Evolutionary conservation across 2,329 filamentous ascomycete species (phyloP).

Genomic region (Diaporthe aspalathi): DNA sequence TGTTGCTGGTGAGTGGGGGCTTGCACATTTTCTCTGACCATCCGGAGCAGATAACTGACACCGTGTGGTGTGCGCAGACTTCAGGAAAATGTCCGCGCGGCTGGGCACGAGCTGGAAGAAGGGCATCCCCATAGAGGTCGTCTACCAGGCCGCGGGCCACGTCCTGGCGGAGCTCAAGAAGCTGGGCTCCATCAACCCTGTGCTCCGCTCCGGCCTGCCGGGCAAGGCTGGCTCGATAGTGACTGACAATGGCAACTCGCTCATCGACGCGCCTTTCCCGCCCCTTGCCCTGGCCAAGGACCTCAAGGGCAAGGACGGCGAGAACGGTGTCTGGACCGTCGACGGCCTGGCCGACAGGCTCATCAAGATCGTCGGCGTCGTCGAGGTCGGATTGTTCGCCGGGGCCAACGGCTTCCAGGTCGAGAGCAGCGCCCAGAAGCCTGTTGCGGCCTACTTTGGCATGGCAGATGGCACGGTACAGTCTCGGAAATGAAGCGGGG

Average conservation of each 20-base stretch:
- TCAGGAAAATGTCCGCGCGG: conserved; percentile 84
- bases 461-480: conserved; percentile 80
- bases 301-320: conserved; percentile 61
- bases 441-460: conserved; percentile 94
- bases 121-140: conserved; percentile 91
- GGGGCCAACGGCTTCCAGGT: conserved; percentile 81
- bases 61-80: conserved; percentile 67
- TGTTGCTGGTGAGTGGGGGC: conserved; percentile 73
- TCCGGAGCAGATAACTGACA: not conserved
- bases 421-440: conserved; percentile 84
- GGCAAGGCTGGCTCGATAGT: conserved; percentile 83
- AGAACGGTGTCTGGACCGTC: conserved; percentile 82
- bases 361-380: conserved; percentile 84
- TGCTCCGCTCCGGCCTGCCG: conserved; percentile 77
- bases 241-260: conserved; percentile 87
- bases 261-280: conserved; percentile 91
- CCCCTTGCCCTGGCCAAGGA: conserved; percentile 75
- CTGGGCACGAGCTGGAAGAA: conserved; percentile 83
- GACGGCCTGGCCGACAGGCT: conserved; percentile 78
- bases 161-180: conserved; percentile 78
- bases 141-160: conserved; percentile 82
- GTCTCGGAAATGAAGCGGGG: conserved; percentile 48
- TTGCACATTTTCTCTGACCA: not conserved
- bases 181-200: conserved; percentile 79
- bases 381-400: conserved; percentile 92